These are phyloP conservation scores for barrel medic (Medicago truncatula) DNA, from an alignment of 306 rosid genomes.

Conservation along the genomic window MtrunA17r5.0-ANR NC_053042.1:1968501-1969000, in stretches of 20 bases:
- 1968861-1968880: constrained; percentile 35
- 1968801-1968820: constrained; percentile 84
- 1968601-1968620: constrained; percentile 1
- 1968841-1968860: constrained; percentile 46
- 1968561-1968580: too few species aligned
- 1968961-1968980: constrained; percentile 14
- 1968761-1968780: constrained; percentile 49
- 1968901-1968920: constrained; percentile 53
- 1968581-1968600: background rate
- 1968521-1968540: background rate
- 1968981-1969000: constrained; percentile 34
- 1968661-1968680: background rate
- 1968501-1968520: background rate
- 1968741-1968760: constrained; percentile 7
- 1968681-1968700: constrained; percentile 16
- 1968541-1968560: too few species aligned
- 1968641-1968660: constrained; percentile 1
- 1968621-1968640: background rate
- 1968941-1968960: constrained; percentile 31
- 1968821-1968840: constrained; percentile 76
- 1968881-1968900: constrained; percentile 45
- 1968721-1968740: constrained; percentile 16
- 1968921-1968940: constrained; percentile 37
- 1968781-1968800: constrained; percentile 63
- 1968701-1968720: constrained; percentile 33